These are phyloP conservation scores for Tephrocybe rancida DNA, from an alignment of 768 basidiomycete genomes.

Conservation along the genomic window DNA sequence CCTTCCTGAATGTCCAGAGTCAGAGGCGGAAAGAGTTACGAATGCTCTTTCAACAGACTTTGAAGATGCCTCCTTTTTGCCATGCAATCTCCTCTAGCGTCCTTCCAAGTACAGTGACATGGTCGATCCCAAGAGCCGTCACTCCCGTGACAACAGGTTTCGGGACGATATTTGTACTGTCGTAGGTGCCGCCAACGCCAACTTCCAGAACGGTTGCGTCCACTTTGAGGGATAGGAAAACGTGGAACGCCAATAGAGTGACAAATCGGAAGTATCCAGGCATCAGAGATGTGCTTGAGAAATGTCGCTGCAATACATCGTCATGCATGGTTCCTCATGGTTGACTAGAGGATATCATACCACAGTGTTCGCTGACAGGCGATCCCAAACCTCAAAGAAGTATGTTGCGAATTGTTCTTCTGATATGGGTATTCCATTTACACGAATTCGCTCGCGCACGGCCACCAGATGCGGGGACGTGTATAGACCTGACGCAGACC, in stretches of 20 bases:
- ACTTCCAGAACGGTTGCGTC: constrained; percentile 95
- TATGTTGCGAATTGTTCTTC: constrained; percentile 88
- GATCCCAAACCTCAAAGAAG: constrained; percentile 97
- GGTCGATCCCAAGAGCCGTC: constrained; percentile 91
- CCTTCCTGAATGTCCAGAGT: constrained; percentile 48
- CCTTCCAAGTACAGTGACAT: constrained; percentile 83
- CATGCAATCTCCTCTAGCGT: constrained; percentile 88
- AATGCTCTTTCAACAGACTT: constrained; percentile 46
- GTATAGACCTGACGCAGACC: constrained; percentile 69
- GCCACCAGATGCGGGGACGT: constrained; percentile 97
- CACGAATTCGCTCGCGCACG: constrained; percentile 92
- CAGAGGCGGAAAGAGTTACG: constrained; percentile 2
- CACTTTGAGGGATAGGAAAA: constrained; percentile 81
- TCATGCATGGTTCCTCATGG: constrained; percentile 1
- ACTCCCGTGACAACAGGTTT: constrained; percentile 89
- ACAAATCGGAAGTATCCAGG: constrained; percentile 95
- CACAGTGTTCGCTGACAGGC: constrained; percentile 59
- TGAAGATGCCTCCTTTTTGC: constrained; percentile 98
- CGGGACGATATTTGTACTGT: constrained; percentile 96
- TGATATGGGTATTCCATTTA: constrained; percentile 88
- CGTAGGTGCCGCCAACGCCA: constrained; percentile 91
- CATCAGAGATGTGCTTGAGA: constrained; percentile 61
- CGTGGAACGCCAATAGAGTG: constrained; percentile 90
- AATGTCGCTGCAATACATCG: constrained; percentile 40
- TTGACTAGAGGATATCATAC: constrained; percentile 38